phyloP scores from a whole-genome alignment of 257 asterid genomes.

The Gynochthodes officinalis region DNA sequence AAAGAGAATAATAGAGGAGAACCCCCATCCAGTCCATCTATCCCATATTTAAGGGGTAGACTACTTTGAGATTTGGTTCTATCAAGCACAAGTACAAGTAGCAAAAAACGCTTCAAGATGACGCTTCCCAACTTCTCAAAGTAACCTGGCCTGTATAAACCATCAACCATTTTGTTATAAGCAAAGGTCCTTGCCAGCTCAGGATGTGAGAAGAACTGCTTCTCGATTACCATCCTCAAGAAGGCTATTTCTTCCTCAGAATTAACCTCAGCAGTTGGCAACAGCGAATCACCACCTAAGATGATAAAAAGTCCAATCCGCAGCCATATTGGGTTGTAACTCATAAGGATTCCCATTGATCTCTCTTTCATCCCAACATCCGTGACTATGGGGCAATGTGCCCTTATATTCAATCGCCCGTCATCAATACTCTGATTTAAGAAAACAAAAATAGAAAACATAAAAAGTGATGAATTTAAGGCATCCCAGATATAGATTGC shows the following conservation, averaged over 20 bases:
- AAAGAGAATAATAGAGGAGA: slow-evolving; percentile 76
- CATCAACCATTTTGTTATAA: slow-evolving; percentile 91
- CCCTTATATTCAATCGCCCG: slow-evolving; percentile 80
- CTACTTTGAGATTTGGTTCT: slow-evolving; percentile 75
- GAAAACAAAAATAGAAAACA: background rate
- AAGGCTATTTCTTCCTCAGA: slow-evolving; percentile 80
- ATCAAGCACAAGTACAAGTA: slow-evolving; percentile 80
- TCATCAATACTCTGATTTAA: slow-evolving; percentile 88
- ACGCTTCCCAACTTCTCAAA: slow-evolving; percentile 87
- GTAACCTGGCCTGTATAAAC: slow-evolving; percentile 93
- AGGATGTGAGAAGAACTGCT: slow-evolving; percentile 71
- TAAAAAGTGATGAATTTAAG: background rate
- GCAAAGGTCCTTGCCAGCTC: slow-evolving; percentile 79
- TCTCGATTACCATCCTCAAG: slow-evolving; percentile 79
- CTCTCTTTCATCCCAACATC: slow-evolving; percentile 94
- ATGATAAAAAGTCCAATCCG: slow-evolving; percentile 77
- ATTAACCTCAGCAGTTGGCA: slow-evolving; percentile 58
- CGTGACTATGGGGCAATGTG: slow-evolving; percentile 85
- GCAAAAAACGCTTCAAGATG: slow-evolving; percentile 81
- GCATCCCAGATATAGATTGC: background rate
- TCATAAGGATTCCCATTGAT: slow-evolving; percentile 70
- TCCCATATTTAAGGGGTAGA: slow-evolving; percentile 88
- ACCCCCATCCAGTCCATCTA: slow-evolving; percentile 97
- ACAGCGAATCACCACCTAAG: slow-evolving; percentile 81
- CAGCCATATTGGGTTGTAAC: slow-evolving; percentile 80